Base-by-base conservation (phyloP, 495 filamentous ascomycete genomes). In the Durotheca rogersii region DNA sequence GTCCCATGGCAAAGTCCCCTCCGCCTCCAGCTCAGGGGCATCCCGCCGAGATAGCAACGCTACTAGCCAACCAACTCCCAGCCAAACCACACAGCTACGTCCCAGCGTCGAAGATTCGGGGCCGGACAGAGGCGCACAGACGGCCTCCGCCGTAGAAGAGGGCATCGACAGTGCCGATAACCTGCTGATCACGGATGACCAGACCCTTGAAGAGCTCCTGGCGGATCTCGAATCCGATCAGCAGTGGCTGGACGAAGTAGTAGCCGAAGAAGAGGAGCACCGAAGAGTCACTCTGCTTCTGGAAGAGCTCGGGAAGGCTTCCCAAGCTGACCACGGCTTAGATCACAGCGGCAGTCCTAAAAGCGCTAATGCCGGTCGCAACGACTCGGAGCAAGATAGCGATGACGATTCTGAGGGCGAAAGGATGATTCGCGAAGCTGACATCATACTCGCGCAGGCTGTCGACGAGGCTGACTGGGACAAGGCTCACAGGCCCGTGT, bases 381-480 rank as follows among this genome's bases (percentile, higher is more conserved):
- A 38, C 2, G 60, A 68, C 6, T 36, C 37, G 9, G 39, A 49
- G 14, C 55, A 58, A 21, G 46, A 36, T 12, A 54, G 49, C 27
- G 48, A 57, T 31, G 62, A 65, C 50, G 58, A 73, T 40, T 77
- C 74, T 0, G 72, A 76, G 7, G 67, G 67, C 4, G 71, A 76
- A 23, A 40, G 56, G 0, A 73, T 72, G 67, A 53, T 51, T 11
- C 37, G 42, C 6, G 60, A 68, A 27, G 61, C 67, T 6, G 66
- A 72, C 25, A 50, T 54, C 5, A 58, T 72, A 2, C 65, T 77
- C 31, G 62, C 64, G 7, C 59, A 60, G 17, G 37, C 65, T 2
- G 51, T 56, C 2, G 74, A 75, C 41, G 72, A 77, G 47, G 53
- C 66, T 15, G 62, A 54, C 21, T 35, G 65, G 14, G 61, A 67